Evolutionary conservation across 2,329 filamentous ascomycete species (phyloP), one percentile per base, ranked within the genome.

Genomic region (Aspergillus luchuensis): DNA sequence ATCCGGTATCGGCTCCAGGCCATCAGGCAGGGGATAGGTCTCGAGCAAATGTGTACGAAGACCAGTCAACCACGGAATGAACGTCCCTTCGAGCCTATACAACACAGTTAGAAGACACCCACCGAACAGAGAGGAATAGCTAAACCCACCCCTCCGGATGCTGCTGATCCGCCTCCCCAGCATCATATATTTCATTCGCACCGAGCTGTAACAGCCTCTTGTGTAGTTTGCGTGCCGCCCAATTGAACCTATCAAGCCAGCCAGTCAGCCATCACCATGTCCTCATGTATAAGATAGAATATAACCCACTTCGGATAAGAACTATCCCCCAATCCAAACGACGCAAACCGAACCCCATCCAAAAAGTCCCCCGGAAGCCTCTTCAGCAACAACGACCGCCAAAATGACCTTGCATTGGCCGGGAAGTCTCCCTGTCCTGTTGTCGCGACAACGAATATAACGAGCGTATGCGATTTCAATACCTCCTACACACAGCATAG

Each of bases 391-490:
- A 99, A 82, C 61, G 87, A 90, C 72, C 86, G 92, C 95, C 95
- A 99, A 72, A 99, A 93, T 1, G 79, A 80, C 47, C 87, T 83
- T 2, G 90, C 87, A 80, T 98, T 98, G 58, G 86, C 86, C 2
- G 95, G 95, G 72, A 98, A 85, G 66, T 98, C 93, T 5, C 95
- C 95, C 78, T 99, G 94, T 5, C 95, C 95, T 0, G 95, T 97
- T 0, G 95, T 99, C 5, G 95, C 96, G 19, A 96, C 81, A 62
- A 92, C 87, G 69, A 99, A 91, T 54, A 98, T 81, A 1, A 70
- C 73, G 10, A 77, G 61, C 5, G 71, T 72, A 52, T 79, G 76
- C 1, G 68, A 69, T n/a, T 59, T 62, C n/a, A 81, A 67, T 0
- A 62, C 57, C 33, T 74, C 71, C 77, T 79, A 58, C 1, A 28